Evolutionary conservation across 163 green algal genomes (phyloP).

Genomic region (Trebouxiophyceae sp.): DNA sequence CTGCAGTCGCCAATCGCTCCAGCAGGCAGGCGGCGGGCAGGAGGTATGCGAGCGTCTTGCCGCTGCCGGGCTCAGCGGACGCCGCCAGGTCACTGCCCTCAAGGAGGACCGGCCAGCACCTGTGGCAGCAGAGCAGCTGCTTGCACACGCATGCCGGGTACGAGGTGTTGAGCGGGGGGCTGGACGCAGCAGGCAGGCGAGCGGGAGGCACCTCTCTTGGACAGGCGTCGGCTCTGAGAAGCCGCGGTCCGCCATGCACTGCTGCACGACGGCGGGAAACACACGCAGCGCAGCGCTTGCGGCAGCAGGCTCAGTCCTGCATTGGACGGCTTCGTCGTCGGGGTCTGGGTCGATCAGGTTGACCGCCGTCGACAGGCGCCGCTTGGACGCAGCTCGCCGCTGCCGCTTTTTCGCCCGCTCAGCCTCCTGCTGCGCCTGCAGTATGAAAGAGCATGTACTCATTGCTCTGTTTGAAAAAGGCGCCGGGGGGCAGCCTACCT

Average conservation of each 20-base stretch:
- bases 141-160: background rate
- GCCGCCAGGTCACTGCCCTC: conserved; percentile 37
- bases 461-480: no score
- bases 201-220: conserved; percentile 24
- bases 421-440: conserved; percentile 1
- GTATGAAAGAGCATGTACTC: background rate
- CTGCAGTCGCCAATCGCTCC: no score
- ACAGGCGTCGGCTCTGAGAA: conserved; percentile 58
- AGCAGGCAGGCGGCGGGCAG: no score
- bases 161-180: background rate
- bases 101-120: conserved; percentile 32
- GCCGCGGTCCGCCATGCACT: conserved; percentile 55
- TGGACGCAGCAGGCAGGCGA: background rate
- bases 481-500: no score
- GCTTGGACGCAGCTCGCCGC: background rate
- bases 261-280: conserved; percentile 38
- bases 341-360: background rate
- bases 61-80: conserved; percentile 72
- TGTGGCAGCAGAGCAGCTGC: conserved; percentile 4
- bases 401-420: conserved; percentile 2
- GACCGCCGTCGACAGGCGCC: conserved; percentile 4
- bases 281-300: conserved; percentile 1
- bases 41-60: conserved; percentile 90
- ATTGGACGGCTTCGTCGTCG: background rate
- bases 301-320: no score